Conservation (phyloP, 164 flowering plant species). For the Protea cynaroides region DNA sequence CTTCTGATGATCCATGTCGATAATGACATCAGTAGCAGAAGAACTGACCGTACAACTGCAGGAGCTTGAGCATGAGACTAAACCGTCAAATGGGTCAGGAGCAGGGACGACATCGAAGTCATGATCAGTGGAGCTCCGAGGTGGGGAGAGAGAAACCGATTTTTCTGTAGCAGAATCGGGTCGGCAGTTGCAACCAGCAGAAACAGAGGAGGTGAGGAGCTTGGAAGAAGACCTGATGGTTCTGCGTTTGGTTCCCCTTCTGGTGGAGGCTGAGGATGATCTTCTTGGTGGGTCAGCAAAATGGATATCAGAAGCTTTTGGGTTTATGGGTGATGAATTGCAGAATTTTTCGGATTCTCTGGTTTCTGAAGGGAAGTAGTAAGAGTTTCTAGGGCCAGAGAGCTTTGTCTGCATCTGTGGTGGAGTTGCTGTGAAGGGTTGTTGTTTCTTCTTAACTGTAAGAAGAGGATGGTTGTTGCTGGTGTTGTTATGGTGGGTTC, state of each 20-base stretch:
- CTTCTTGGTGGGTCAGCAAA: conserved; percentile 38
- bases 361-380: conserved; percentile 29
- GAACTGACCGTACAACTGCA: conserved; percentile 31
- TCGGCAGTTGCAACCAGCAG: conserved; percentile 23
- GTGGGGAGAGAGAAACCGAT: conserved; percentile 6
- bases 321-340: conserved; percentile 20
- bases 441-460: conserved; percentile 22
- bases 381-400: conserved; percentile 42
- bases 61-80: conserved; percentile 20
- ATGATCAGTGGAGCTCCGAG: conserved; percentile 14
- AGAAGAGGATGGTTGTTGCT: not conserved
- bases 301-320: conserved; percentile 22
- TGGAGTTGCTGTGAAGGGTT: conserved; percentile 11
- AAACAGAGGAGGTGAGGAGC: conserved; percentile 22
- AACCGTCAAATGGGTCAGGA: conserved; percentile 8
- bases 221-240: conserved; percentile 29
- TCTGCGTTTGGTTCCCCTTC: conserved; percentile 21
- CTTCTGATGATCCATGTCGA: conserved; percentile 30
- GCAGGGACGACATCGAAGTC: not conserved
- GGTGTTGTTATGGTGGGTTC: conserved; percentile 16
- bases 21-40: conserved; percentile 41
- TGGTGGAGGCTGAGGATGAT: conserved; percentile 13
- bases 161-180: conserved; percentile 13
- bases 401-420: conserved; percentile 17
- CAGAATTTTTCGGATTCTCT: conserved; percentile 24